Conservation (phyloP, 2,329 filamentous ascomycete genomes). For the Thielaviopsis euricoi region DNA sequence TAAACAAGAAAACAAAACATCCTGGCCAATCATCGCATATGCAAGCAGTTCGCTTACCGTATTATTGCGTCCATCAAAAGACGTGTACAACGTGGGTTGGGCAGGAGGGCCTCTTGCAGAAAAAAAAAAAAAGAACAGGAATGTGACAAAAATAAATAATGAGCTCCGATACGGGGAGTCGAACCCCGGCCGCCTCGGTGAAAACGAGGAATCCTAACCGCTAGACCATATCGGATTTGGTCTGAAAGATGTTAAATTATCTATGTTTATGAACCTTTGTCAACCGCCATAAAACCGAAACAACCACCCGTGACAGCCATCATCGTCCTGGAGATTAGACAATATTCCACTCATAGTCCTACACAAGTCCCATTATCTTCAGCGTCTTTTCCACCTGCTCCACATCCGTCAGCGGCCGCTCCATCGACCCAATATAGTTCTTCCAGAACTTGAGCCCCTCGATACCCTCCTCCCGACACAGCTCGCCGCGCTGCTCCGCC, state of each 20-base stretch:
- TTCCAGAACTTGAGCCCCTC: conserved; percentile 90
- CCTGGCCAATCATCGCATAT: too few species aligned
- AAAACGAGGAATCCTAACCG: conserved; percentile 13
- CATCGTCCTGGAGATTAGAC: neutral
- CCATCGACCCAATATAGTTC: conserved; percentile 44
- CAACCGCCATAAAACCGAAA: too few species aligned
- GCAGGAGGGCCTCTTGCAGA: too few species aligned
- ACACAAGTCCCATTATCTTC: conserved; percentile 26
- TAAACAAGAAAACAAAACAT: too few species aligned
- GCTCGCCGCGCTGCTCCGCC: conserved; percentile 75
- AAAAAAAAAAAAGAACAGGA: neutral
- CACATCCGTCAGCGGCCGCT: conserved; percentile 20
- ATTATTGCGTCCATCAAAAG: too few species aligned
- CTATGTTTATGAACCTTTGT: neutral
- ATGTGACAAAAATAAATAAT: neutral
- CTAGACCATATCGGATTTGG: conserved; percentile 11
- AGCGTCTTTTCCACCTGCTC: conserved; percentile 30
- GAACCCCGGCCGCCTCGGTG: conserved; percentile 12
- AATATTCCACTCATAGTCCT: conserved; percentile 1
- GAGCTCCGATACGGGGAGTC: conserved; percentile 11
- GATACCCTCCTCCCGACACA: conserved; percentile 83
- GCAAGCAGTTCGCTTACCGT: too few species aligned
- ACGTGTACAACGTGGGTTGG: too few species aligned
- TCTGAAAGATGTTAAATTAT: neutral
- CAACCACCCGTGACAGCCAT: neutral